phyloP scores from a whole-genome alignment of 2,329 filamentous ascomycete species.

The Aspergillus pseudotamarii region DNA sequence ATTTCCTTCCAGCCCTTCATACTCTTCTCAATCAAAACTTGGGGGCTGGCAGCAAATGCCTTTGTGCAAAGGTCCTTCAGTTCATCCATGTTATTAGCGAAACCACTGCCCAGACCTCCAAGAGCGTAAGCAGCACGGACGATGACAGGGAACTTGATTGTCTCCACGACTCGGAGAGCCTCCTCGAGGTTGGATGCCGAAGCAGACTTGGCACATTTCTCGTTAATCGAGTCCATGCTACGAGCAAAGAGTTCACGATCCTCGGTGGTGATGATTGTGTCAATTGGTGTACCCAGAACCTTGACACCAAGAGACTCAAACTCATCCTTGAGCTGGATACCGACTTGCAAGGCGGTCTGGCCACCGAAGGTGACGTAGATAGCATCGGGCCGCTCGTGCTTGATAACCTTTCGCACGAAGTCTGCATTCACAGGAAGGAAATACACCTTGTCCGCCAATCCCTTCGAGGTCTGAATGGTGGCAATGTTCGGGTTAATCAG shows the following conservation, averaged over 20 bases:
- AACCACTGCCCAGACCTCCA: conserved; percentile 91
- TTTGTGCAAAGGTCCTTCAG: conserved; percentile 88
- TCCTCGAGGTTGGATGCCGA: conserved; percentile 88
- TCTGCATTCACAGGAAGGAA: conserved; percentile 96
- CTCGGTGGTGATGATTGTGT: conserved; percentile 98
- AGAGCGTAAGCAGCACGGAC: conserved; percentile 95
- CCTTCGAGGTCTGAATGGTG: conserved; percentile 97
- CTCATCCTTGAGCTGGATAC: conserved; percentile 96
- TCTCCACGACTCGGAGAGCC: conserved; percentile 82
- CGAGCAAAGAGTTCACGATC: conserved; percentile 96
- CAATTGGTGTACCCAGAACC: conserved; percentile 93
- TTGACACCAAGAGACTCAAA: conserved; percentile 90
- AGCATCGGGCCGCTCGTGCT: conserved; percentile 89
- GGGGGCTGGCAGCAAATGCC: conserved; percentile 91
- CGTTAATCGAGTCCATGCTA: conserved; percentile 97
- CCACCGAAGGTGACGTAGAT: conserved; percentile 98
- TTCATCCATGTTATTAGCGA: conserved; percentile 84
- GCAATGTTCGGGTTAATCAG: conserved; percentile 99
- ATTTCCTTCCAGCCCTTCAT: conserved; percentile 99
- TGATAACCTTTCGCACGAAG: conserved; percentile 96
- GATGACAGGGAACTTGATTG: conserved; percentile 95
- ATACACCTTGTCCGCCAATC: conserved; percentile 96
- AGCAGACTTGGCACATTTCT: conserved; percentile 96
- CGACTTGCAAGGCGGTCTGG: conserved; percentile 93
- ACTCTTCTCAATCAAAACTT: conserved; percentile 93